A percentile compares a stretch with the other conserved stretches of the same genome.
phyloP scores from a whole-genome alignment of 306 rosid genomes.

The Acacia crassicarpa region DNA sequence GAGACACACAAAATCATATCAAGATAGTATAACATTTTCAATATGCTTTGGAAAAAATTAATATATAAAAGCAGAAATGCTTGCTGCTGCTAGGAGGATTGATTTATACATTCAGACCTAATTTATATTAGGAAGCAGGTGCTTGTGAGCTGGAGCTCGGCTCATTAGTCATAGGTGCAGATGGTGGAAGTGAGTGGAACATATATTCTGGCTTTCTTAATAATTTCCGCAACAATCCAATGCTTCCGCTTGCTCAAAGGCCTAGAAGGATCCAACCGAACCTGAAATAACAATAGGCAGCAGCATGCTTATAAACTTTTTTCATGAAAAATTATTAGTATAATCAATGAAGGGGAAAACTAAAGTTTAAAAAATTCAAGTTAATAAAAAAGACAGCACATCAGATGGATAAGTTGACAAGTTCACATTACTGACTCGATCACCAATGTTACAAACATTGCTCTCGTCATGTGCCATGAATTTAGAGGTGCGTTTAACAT shows the following conservation, averaged over 20 bases:
- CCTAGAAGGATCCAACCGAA: slow-evolving; percentile 70
- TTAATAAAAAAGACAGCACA: background rate
- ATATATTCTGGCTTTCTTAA: slow-evolving; percentile 82
- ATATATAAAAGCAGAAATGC: background rate
- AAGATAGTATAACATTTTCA: background rate
- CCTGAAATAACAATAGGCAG: slow-evolving; percentile 45
- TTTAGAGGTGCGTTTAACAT: slow-evolving; percentile 84
- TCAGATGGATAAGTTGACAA: background rate
- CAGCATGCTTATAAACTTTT: background rate
- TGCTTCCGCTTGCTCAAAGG: slow-evolving; percentile 85
- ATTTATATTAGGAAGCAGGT: slow-evolving; percentile 29
- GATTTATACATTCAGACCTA: slow-evolving; percentile 18
- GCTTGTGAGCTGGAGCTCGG: slow-evolving; percentile 28
- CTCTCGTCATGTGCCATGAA: slow-evolving; percentile 92
- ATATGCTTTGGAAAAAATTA: background rate
- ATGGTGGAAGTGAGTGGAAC: slow-evolving; percentile 64
- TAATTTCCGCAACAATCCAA: slow-evolving; percentile 87
- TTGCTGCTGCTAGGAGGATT: background rate
- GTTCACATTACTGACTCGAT: slow-evolving; percentile 47
- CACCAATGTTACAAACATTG: slow-evolving; percentile 74
- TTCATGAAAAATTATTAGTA: slow-evolving; percentile 14
- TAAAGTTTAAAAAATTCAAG: background rate
- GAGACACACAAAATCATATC: background rate
- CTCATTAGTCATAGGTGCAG: slow-evolving; percentile 10
- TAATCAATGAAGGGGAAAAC: background rate